These are phyloP conservation scores for Candida schatavii DNA, from an alignment of 805 yeast genomes.

Conservation along the genomic window DNA sequence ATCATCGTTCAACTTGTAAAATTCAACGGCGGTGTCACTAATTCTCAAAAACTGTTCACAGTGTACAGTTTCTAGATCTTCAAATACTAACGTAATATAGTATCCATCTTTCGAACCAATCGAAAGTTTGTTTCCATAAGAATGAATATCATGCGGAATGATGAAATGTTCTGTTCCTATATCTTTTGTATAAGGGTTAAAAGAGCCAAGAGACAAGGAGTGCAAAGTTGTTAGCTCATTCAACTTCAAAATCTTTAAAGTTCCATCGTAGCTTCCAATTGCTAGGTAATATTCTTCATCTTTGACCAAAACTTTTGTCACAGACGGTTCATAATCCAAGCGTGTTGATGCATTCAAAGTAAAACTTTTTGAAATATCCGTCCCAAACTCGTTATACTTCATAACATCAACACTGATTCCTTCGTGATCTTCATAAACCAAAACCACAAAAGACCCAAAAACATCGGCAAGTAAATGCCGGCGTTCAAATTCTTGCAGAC, in stretches of 20 bases:
- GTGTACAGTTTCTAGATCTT: conserved; percentile 2
- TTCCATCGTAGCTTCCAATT: conserved; percentile 21
- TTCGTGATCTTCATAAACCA: neutral
- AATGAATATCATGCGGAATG: conserved; percentile 21
- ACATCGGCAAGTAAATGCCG: neutral
- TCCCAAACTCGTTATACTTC: neutral
- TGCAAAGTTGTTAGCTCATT: no score
- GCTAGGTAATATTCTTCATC: conserved; percentile 1
- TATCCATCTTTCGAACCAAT: conserved; percentile 36
- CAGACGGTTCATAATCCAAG: conserved; percentile 2
- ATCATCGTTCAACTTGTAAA: conserved; percentile 15
- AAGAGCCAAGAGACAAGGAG: neutral
- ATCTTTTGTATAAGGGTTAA: conserved; percentile 7
- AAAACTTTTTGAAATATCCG: neutral
- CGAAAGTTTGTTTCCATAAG: no score
- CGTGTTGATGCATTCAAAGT: neutral
- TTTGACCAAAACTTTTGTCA: neutral
- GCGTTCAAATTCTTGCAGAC: neutral
- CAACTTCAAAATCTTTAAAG: conserved; percentile 1
- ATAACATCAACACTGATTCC: neutral
- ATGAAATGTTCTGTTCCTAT: conserved; percentile 5
- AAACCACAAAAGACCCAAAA: neutral
- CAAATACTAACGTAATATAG: conserved; percentile 16
- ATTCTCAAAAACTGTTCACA: conserved; percentile 19
- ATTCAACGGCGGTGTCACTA: conserved; percentile 25